A percentile compares a stretch with the other conserved stretches of the same genome.
These are phyloP conservation scores for Tolypocladium pustulatum DNA, from an alignment of 2,329 filamentous ascomycete species.

Conservation along the genomic window DNA sequence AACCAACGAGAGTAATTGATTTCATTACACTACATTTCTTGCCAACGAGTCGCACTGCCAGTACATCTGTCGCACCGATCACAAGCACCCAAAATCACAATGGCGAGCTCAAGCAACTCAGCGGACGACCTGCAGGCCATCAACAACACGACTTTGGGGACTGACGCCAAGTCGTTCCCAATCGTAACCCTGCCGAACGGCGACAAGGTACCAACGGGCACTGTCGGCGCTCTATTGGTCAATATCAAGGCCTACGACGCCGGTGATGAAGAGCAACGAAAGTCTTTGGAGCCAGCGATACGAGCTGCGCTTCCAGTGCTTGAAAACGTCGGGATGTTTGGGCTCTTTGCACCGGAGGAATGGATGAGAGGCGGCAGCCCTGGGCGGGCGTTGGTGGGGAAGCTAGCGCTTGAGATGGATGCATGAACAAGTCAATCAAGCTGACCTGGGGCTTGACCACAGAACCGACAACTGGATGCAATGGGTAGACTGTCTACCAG, in stretches of 20 bases:
- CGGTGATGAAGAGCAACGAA: background rate
- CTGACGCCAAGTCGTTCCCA: conserved; percentile 3
- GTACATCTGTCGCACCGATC: background rate
- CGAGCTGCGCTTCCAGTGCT: conserved; percentile 5
- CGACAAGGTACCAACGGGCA: conserved; percentile 6
- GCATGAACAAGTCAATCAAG: no score
- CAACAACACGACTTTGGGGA: conserved; percentile 7
- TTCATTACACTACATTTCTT: no score
- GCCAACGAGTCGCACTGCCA: background rate
- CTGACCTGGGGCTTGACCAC: background rate
- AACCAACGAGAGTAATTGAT: background rate
- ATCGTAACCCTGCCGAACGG: conserved; percentile 6
- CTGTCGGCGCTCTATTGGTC: conserved; percentile 6
- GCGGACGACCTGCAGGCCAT: conserved; percentile 2
- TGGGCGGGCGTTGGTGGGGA: conserved; percentile 5
- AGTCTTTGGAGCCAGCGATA: conserved; percentile 1
- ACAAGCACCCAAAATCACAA: background rate
- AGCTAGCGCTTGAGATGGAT: background rate
- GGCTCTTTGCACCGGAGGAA: conserved; percentile 5
- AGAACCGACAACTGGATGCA: background rate
- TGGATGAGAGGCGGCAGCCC: conserved; percentile 2
- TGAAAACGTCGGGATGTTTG: conserved; percentile 7
- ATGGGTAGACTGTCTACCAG: background rate
- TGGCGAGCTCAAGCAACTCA: background rate
- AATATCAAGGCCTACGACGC: conserved; percentile 6